A percentile compares a stretch with the other conserved stretches of the same genome.
These are phyloP conservation scores for Globisporangium yorkense DNA, from an alignment of 352 stramenopile genomes.

Conservation along the genomic window DNA sequence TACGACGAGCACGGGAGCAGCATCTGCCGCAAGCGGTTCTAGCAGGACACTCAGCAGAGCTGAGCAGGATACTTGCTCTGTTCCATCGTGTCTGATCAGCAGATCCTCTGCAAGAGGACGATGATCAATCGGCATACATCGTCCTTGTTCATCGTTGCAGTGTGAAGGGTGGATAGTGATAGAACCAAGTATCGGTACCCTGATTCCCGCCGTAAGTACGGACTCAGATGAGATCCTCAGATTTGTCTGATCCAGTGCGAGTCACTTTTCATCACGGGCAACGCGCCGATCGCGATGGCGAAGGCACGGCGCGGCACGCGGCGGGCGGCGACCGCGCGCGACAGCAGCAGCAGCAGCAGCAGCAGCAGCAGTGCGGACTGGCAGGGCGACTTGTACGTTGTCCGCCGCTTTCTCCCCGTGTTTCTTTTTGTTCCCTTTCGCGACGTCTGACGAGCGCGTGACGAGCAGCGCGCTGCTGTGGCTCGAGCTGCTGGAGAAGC, in stretches of 20 bases:
- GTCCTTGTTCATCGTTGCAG: no score
- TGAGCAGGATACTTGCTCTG: no score
- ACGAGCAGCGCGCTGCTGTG: constrained; percentile 7
- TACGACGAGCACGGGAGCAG: constrained; percentile 77
- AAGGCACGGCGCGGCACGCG: not conserved
- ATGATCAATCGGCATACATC: not conserved
- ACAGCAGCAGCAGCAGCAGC: not conserved
- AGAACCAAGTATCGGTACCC: no score
- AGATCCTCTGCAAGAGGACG: no score
- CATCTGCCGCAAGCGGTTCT: constrained; percentile 41
- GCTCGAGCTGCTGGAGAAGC: constrained; percentile 14
- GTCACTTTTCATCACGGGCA: not conserved
- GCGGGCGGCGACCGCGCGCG: not conserved
- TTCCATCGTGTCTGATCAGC: no score
- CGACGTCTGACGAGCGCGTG: not conserved
- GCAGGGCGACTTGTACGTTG: constrained; percentile 9
- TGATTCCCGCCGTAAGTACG: no score
- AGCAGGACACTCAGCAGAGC: no score
- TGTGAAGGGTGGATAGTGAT: no score
- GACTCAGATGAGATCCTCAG: no score
- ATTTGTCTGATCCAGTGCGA: not conserved
- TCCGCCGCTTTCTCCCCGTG: not conserved
- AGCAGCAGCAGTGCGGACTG: not conserved
- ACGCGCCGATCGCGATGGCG: not conserved
- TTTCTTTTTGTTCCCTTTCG: not conserved